Evolutionary conservation across 352 stramenopile genomes (phyloP).

Genomic region (Pythium pyrilobum): DNA sequence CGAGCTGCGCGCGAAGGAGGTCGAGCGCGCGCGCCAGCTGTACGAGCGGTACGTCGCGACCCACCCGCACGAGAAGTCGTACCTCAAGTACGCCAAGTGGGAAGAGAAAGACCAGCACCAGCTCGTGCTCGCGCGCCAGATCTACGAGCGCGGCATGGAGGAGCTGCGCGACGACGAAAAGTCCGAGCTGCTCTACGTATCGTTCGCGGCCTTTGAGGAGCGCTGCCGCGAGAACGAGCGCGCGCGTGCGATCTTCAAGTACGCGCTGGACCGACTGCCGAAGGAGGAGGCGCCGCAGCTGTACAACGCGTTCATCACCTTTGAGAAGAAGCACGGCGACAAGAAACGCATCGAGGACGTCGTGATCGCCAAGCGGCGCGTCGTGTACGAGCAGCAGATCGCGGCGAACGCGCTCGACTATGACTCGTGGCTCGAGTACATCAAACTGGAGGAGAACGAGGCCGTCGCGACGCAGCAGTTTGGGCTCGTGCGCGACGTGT

Average conservation of each 20-base stretch:
- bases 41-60: constrained; percentile 94
- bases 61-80: constrained; percentile 88
- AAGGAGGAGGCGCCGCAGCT: constrained; percentile 90
- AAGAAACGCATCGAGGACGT: constrained; percentile 95
- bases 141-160: constrained; percentile 95
- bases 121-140: constrained; percentile 84
- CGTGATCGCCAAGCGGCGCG: constrained; percentile 92
- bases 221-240: constrained; percentile 92
- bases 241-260: constrained; percentile 87
- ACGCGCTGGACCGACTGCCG: constrained; percentile 70
- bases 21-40: constrained; percentile 82
- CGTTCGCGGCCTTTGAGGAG: constrained; percentile 98
- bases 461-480: constrained; percentile 47
- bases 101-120: constrained; percentile 95
- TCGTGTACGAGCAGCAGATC: constrained; percentile 94
- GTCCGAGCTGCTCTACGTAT: constrained; percentile 86
- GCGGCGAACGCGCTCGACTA: constrained; percentile 92
- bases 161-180: constrained; percentile 85
- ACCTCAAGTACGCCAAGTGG: constrained; percentile 99
- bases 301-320: constrained; percentile 95
- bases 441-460: constrained; percentile 95
- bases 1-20: constrained; percentile 91
- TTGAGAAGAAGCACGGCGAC: constrained; percentile 98
- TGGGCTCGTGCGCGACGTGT: constrained; percentile 90
- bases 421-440: constrained; percentile 99